Evolutionary conservation across 805 yeast genomes (phyloP), one percentile per base, ranked within the genome.

Genomic region (Candida montana): DNA sequence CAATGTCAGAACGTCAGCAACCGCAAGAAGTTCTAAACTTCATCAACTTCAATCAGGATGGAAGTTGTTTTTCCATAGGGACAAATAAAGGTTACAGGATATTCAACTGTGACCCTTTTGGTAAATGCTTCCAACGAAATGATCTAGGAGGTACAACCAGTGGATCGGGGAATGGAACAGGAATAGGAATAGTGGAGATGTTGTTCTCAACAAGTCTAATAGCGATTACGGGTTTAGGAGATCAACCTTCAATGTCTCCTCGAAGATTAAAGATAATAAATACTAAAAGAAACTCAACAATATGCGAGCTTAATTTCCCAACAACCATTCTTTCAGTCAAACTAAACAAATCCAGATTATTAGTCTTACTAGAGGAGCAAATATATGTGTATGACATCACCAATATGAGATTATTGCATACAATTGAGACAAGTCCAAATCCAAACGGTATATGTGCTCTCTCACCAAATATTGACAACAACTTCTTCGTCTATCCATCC

Each of bases 201-300:
- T 68, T 84, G n/a, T 83, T 80, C 53, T 71, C 79, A 30, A 81
- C 91, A 0, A 79, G 88, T 2, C 63, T 84, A 31, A 62, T 84
- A 23, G 89, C 86, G 5, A 67, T 81, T 12, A 88, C 83, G n/a
- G 87, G 83, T 0, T 56, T 78, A 27, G 89, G 89, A 0, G 86
- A 81, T 44, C 82, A 75, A 44, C 75, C 82, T 3, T 61, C 71
- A 4, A 70, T 78, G 54, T 78, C 87, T 8, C 95, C 95, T n/a
- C 71, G 96, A 46, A 78, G 89, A 49, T 71, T 91, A 45, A 80
- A 81, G 55, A 80, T 91, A 40, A 69, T 90, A 43, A 93, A 93
- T 64, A 86, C 96, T 2, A 87, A 86, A 58, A 67, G 62, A 48
- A 62, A 65, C 43, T 58, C 75, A 0, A 64, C 70, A 1, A 83